Evolutionary conservation across 768 basidiomycete species (phyloP).

Genomic region (Tricholoma terreum): DNA sequence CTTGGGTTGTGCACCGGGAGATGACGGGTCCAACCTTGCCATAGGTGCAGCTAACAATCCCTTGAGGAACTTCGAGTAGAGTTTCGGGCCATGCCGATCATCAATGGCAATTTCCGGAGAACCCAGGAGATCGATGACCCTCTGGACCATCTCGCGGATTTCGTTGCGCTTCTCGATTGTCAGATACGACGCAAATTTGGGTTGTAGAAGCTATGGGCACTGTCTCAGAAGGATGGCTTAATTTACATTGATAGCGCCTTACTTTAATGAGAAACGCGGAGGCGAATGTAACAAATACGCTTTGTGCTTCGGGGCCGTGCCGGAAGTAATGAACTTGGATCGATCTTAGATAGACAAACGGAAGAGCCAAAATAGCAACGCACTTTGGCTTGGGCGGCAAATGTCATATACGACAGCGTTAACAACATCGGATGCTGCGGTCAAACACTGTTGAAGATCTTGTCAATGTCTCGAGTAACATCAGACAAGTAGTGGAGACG

Average conservation of each 20-base stretch:
- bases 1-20: conserved; percentile 10
- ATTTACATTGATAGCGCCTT: conserved; percentile 6
- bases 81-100: conserved; percentile 75
- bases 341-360: conserved; percentile 1
- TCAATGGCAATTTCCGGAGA: conserved; percentile 74
- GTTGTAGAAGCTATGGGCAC: conserved; percentile 63
- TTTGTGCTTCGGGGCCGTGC: conserved; percentile 78
- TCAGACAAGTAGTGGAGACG: conserved; percentile 23
- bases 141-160: conserved; percentile 61
- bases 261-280: conserved; percentile 83
- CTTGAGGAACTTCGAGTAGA: conserved; percentile 77
- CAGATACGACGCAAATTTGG: conserved; percentile 64
- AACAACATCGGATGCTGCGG: conserved; percentile 65
- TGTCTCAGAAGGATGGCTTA: neutral
- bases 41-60: conserved; percentile 64
- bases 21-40: conserved; percentile 32
- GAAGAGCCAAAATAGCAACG: conserved; percentile 17
- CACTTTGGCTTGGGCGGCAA: conserved; percentile 54
- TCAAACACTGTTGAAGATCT: conserved; percentile 48
- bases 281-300: conserved; percentile 77
- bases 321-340: conserved; percentile 51
- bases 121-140: conserved; percentile 63
- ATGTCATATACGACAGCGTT: conserved; percentile 57
- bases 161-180: conserved; percentile 54
- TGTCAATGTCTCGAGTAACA: neutral